Base-by-base conservation (phyloP, 2,329 filamentous ascomycete genomes). In the Boeremia lycopersici region DNA sequence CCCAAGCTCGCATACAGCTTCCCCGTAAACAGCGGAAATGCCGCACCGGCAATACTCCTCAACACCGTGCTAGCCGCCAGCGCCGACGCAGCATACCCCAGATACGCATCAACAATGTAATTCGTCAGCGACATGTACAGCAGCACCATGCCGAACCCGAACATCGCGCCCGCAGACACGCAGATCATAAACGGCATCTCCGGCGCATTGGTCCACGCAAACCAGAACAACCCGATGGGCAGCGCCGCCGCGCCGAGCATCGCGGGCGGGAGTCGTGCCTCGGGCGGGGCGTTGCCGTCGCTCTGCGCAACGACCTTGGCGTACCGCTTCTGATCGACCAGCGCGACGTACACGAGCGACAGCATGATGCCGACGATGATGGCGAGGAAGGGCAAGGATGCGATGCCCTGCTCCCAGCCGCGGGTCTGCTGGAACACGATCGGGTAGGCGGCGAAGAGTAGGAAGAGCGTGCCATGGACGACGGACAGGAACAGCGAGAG, bases 51-150 rank as follows among this genome's bases (percentile, higher is more conserved):
- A 17, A 79, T 52, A 0, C 78, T 79, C 25, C 80, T 73, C 11
- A 82, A 59, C 3, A 82, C 72, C 0, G 78, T 74, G 60, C 77
- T 81, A 10, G 78, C 79, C 1, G 64, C 65, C 12, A 71, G 56
- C 9, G 63, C 67, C 13, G 66, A 69, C n/a, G 68, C 68, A n/a
- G 66, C 63, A 35, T 67, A 71, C 1, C 58, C 86, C 44, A 86
- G 84, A 56, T 71, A 86, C 6, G 85, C 77, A 65, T 90, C 88
- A 57, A 90, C 84, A 11, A 90, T 80, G 73, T 89, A 90, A 74
- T 85, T 88, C 68, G 86, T 81, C 40, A 86, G 74, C 5, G 79
- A 79, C 23, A 70, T 59, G 56, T 65, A 71, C 6, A 69, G 39
- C 6, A 69, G 45, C 0, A 71, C 63, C 62, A 68, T 77, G 60